Conservation (phyloP, 805 yeast genomes). For the Saccharomycopsis lassenensis region DNA sequence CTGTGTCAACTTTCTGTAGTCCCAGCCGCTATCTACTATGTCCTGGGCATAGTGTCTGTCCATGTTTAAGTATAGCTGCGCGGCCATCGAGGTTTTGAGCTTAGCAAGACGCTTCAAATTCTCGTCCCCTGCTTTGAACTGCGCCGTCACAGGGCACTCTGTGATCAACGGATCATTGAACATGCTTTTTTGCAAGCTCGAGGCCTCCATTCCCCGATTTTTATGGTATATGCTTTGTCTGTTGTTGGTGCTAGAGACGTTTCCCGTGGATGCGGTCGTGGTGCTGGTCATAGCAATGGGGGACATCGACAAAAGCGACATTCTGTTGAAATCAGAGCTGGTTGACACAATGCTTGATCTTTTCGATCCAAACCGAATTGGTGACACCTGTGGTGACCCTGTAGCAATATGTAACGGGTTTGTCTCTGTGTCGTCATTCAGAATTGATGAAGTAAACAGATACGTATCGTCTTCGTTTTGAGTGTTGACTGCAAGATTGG, state of each 20-base stretch:
- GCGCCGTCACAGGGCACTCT: constrained; percentile 9
- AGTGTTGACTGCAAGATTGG: neutral
- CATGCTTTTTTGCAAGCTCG: too few species aligned
- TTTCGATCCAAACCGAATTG: constrained; percentile 27
- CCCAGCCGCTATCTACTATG: neutral
- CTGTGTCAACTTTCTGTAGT: constrained; percentile 6
- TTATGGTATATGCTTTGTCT: too few species aligned
- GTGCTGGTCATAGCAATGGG: too few species aligned
- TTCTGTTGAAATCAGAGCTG: constrained; percentile 3
- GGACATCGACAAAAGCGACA: constrained; percentile 5
- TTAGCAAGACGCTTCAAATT: constrained; percentile 1
- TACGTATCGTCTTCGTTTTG: constrained; percentile 3
- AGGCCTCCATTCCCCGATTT: too few species aligned
- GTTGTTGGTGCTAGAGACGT: too few species aligned
- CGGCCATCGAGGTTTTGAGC: constrained; percentile 6
- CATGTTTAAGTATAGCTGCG: constrained; percentile 8
- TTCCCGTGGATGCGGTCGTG: too few species aligned
- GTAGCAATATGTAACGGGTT: too few species aligned
- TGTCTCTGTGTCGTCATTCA: too few species aligned
- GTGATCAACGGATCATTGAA: too few species aligned
- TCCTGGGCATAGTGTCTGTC: constrained; percentile 5
- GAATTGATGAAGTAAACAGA: constrained; percentile 6
- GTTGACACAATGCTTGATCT: constrained; percentile 27
- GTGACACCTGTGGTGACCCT: constrained; percentile 13
- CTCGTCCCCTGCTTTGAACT: constrained; percentile 7